phyloP scores from a whole-genome alignment of 306 rosid species.

The Mimosa bimucronata region DNA sequence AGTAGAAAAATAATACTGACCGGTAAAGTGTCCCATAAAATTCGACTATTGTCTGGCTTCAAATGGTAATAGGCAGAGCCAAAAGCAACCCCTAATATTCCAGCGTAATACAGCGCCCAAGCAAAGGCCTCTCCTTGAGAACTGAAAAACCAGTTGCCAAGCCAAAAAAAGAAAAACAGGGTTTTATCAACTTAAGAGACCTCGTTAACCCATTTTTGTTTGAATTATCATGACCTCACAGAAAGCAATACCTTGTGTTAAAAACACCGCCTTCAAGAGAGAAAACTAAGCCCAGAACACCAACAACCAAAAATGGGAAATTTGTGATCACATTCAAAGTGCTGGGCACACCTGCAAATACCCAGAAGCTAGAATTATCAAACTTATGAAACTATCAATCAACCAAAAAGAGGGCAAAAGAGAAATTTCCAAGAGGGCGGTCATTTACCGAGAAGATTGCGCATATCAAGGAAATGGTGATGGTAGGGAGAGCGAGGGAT shows the following conservation, averaged over 20 bases:
- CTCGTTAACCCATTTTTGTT: background rate
- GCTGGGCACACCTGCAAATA: constrained; percentile 64
- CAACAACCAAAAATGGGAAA: constrained; percentile 77
- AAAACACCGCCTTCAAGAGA: constrained; percentile 56
- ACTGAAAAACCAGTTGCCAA: constrained; percentile 35
- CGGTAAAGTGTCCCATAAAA: constrained; percentile 71
- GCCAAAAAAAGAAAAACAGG: constrained; percentile 14
- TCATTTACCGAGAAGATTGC: constrained; percentile 64
- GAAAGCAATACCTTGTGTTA: constrained; percentile 50
- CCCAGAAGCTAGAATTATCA: constrained; percentile 38
- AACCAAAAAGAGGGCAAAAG: background rate
- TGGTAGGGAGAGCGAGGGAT: constrained; percentile 57
- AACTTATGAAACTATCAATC: constrained; percentile 19
- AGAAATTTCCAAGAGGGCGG: background rate
- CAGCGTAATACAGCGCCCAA: constrained; percentile 61
- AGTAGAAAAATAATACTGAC: constrained; percentile 40
- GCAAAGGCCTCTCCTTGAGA: constrained; percentile 53
- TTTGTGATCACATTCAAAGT: constrained; percentile 71
- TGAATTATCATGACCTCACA: background rate
- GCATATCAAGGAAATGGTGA: constrained; percentile 64
- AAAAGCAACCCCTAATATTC: constrained; percentile 60
- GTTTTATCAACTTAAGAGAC: background rate
- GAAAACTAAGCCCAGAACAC: constrained; percentile 67
- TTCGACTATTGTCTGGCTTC: constrained; percentile 57
- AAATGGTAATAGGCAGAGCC: constrained; percentile 73